Evolutionary conservation across 2,329 filamentous ascomycete genomes (phyloP).

Genomic region (Cladosporium sphaerospermum): DNA sequence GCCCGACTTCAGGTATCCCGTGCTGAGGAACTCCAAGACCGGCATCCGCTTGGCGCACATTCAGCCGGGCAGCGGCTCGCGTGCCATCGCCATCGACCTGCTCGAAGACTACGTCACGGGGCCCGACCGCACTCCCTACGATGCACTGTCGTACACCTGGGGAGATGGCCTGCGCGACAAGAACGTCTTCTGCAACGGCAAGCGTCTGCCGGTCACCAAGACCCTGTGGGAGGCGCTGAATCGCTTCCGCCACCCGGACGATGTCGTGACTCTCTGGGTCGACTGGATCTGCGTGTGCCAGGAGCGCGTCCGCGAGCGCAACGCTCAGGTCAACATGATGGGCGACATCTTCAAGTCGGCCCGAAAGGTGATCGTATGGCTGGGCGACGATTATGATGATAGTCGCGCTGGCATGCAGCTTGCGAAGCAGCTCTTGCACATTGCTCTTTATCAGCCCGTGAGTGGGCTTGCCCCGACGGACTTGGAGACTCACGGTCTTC

Average conservation of each 20-base stretch:
- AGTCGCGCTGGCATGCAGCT: conserved; percentile 26
- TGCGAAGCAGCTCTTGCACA: conserved; percentile 21
- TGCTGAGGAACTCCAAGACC: conserved; percentile 20
- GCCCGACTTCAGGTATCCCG: conserved; percentile 21
- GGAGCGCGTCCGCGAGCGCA: conserved; percentile 23
- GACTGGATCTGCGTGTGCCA: conserved; percentile 30
- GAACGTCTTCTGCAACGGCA: conserved; percentile 24
- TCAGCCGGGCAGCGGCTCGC: conserved; percentile 20
- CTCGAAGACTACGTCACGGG: conserved; percentile 22
- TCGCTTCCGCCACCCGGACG: conserved; percentile 20
- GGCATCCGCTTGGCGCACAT: conserved; percentile 25
- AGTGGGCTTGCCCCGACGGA: conserved; percentile 13
- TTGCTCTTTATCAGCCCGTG: conserved; percentile 14
- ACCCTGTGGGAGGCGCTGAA: conserved; percentile 25
- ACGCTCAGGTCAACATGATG: conserved; percentile 29
- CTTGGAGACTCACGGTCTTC: conserved; percentile 23
- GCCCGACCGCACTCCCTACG: conserved; percentile 19
- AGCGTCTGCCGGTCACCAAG: conserved; percentile 19
- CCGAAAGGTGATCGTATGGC: conserved; percentile 26
- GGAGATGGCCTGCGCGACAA: conserved; percentile 19
- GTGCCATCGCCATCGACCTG: conserved; percentile 22
- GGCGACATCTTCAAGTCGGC: conserved; percentile 27
- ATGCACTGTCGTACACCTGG: conserved; percentile 29
- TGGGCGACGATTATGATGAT: conserved; percentile 25
- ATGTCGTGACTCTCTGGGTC: conserved; percentile 23